A percentile compares a stretch with the other conserved stretches of the same genome.
Conservation (phyloP, 176 grass and related monocot genomes). For the Hyparrhenia diplandra region DNA sequence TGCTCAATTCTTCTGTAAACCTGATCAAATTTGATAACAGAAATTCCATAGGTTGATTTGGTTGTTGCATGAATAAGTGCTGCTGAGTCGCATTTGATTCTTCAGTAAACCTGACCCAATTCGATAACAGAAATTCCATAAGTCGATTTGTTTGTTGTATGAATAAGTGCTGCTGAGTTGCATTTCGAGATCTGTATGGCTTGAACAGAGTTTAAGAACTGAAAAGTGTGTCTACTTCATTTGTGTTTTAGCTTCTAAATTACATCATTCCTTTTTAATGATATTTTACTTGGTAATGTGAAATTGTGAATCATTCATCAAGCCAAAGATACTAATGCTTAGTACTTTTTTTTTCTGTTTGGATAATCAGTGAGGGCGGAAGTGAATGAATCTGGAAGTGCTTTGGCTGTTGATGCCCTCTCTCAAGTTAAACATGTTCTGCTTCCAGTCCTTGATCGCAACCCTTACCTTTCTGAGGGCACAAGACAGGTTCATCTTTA, state of each 20-base stretch:
- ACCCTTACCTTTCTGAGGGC: conserved; percentile 97
- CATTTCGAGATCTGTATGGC: not conserved
- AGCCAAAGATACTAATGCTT: not conserved
- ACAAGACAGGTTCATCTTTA: conserved; percentile 70
- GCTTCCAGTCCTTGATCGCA: conserved; percentile 84
- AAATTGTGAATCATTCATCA: not conserved
- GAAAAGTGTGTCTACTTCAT: not conserved
- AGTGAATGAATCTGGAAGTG: conserved; percentile 60
- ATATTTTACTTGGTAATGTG: not conserved
- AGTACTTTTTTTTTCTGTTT: not conserved
- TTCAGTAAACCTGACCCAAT: not conserved
- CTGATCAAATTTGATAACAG: not conserved
- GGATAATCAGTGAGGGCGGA: conserved; percentile 68
- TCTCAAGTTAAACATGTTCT: conserved; percentile 80
- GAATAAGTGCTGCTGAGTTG: not conserved
- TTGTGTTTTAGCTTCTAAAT: not conserved
- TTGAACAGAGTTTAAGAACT: not conserved
- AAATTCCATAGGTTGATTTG: not conserved
- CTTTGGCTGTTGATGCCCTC: conserved; percentile 69
- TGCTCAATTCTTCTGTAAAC: not conserved
- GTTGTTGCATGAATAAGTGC: not conserved
- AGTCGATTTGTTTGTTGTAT: not conserved
- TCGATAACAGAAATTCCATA: not conserved
- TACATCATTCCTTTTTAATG: not conserved
- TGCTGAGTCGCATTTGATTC: not conserved